Percentiles rank a stretch among this genome's conserved stretches.
Conservation (phyloP, 768 basidiomycete species). For the Kwoniella botswanensis region DNA sequence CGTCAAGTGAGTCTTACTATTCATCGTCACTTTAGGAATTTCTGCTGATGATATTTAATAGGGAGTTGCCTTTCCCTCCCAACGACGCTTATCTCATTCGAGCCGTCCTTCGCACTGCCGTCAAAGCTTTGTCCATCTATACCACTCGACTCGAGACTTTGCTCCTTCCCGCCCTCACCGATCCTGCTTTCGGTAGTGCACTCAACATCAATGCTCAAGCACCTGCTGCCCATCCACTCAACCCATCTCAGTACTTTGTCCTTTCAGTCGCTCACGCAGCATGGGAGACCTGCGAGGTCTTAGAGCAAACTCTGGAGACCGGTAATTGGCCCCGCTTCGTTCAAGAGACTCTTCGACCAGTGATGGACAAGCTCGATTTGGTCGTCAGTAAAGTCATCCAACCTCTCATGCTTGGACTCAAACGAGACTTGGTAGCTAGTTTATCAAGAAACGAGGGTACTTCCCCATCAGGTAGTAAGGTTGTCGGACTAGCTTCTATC, state of each 20-base stretch:
- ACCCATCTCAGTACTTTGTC: slow-evolving; percentile 51
- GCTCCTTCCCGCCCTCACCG: slow-evolving; percentile 76
- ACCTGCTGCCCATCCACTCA: slow-evolving; percentile 42
- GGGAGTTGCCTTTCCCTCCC: slow-evolving; percentile 52
- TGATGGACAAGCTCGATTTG: slow-evolving; percentile 58
- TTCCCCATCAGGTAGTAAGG: slow-evolving; percentile 48
- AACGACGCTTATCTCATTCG: slow-evolving; percentile 56
- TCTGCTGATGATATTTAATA: slow-evolving; percentile 12
- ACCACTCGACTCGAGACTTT: slow-evolving; percentile 72
- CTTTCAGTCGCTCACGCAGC: slow-evolving; percentile 57
- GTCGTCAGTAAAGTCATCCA: slow-evolving; percentile 56
- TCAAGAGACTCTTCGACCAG: slow-evolving; percentile 52
- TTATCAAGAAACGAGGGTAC: slow-evolving; percentile 42
- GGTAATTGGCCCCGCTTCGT: slow-evolving; percentile 55
- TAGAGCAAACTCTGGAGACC: slow-evolving; percentile 55
- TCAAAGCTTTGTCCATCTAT: slow-evolving; percentile 56
- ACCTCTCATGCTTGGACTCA: slow-evolving; percentile 51
- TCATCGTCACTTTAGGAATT: neutral
- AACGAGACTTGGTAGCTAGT: slow-evolving; percentile 46
- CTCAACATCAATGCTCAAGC: slow-evolving; percentile 69
- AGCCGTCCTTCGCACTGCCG: slow-evolving; percentile 55
- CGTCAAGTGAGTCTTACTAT: slow-evolving; percentile 45
- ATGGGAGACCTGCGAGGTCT: slow-evolving; percentile 58
- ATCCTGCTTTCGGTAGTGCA: slow-evolving; percentile 74
- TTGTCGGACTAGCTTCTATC: slow-evolving; percentile 41